Conservation (phyloP, 1,284 basidiomycete species). For the Ustilago hordei region DNA sequence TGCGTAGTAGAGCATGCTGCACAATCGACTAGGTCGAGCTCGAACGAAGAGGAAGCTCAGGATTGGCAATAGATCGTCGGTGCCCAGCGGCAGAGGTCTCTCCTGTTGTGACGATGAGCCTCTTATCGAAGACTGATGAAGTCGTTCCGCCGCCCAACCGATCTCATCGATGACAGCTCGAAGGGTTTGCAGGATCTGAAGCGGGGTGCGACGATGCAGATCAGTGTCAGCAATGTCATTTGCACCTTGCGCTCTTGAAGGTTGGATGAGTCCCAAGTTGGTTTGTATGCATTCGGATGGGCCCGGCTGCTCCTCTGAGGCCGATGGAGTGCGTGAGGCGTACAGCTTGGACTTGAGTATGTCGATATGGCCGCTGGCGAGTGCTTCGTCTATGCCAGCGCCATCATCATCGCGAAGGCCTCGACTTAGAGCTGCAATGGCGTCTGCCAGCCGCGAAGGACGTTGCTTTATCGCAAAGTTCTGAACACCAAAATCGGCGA, state of each 20-base stretch:
- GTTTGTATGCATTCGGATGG: slow-evolving; percentile 1
- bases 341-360: slow-evolving; percentile 8
- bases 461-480: slow-evolving; percentile 25
- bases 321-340: not conserved
- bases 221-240: not conserved
- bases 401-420: slow-evolving; percentile 29
- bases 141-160: slow-evolving; percentile 24
- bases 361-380: slow-evolving; percentile 13
- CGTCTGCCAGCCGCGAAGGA: slow-evolving; percentile 18
- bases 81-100: slow-evolving; percentile 26
- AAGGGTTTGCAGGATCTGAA: slow-evolving; percentile 40
- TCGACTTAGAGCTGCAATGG: slow-evolving; percentile 17
- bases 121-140: slow-evolving; percentile 14
- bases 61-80: slow-evolving; percentile 45
- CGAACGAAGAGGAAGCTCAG: slow-evolving; percentile 40
- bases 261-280: slow-evolving; percentile 13
- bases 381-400: slow-evolving; percentile 29
- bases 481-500: slow-evolving; percentile 35
- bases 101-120: slow-evolving; percentile 4
- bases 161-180: slow-evolving; percentile 44
- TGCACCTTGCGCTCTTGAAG: too few species aligned
- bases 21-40: slow-evolving; percentile 23
- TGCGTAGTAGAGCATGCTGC: slow-evolving; percentile 48
- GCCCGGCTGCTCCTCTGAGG: not conserved
- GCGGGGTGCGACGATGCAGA: slow-evolving; percentile 36